Base-by-base conservation (phyloP, 306 rosid species). In the Macrotyloma uniflorum region DNA sequence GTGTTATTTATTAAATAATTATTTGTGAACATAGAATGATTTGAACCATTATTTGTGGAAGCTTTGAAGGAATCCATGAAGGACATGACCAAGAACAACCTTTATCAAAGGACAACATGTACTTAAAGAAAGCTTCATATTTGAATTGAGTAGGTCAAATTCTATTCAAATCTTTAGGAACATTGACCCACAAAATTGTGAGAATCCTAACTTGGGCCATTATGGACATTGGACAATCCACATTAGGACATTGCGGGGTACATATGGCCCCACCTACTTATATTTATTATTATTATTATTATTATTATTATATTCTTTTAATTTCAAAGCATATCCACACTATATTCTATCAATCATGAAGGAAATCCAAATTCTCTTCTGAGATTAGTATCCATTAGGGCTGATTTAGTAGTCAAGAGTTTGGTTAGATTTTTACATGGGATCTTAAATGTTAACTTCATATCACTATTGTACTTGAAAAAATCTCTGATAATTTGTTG, bases 181-280 rank as follows among this genome's bases (percentile, higher is more conserved):
- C 28, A 63, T 63, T 63, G 28, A 63, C 69, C 69, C 0, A 33
- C 47, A 63, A 35, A 63, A 33, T 18, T n/a, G 8, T 32, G 26
- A 18, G 12, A n/a, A 62, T 33, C 24, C 1, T 62, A 3, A 32
- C 45, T 62, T 30, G 16, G 24, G 24, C 3, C 11, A 62, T 62
- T n/a, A 33, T 62, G 45, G 68, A 62, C 68, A 63, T 63, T 63
- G 47, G 46, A 35, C 47, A 63, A 63, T 33, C 69, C 28, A 35
- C 26, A 63, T 33, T 33, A n/a, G 43, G 46, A 35, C 26, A 35
- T 33, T 63, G 68, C 7, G 69, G 38, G 46, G 42, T 20, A 30
- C 42, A 30, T 61, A 30, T 61, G 1, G 4, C 23, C 43, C 40
- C 67, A 32, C 43, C 23, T 43, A 30, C 67, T 30, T 30, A 14